These are phyloP conservation scores for Albophoma yamanashiensis DNA, from an alignment of 2,329 filamentous ascomycete species.

Conservation along the genomic window DNA sequence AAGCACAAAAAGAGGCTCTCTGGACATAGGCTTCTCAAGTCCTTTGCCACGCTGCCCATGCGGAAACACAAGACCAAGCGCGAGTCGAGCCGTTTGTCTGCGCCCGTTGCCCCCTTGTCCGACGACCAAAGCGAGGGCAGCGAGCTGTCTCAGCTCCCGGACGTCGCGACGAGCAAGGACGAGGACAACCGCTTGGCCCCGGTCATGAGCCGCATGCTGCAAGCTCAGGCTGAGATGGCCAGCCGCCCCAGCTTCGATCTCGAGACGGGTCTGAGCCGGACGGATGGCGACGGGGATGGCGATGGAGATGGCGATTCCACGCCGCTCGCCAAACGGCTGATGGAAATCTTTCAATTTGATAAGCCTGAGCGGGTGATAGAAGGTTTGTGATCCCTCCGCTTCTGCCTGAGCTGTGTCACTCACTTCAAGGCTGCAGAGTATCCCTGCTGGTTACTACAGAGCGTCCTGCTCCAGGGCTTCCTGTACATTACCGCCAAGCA, in stretches of 20 bases:
- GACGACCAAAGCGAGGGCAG: slow-evolving; percentile 16
- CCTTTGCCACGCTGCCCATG: slow-evolving; percentile 48
- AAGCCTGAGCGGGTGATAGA: slow-evolving; percentile 74
- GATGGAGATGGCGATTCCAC: slow-evolving; percentile 34
- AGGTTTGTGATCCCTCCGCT: slow-evolving; percentile 29
- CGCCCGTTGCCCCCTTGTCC: slow-evolving; percentile 21
- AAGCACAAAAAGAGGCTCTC: slow-evolving; percentile 50
- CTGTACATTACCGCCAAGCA: slow-evolving; percentile 92
- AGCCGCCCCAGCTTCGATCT: slow-evolving; percentile 47
- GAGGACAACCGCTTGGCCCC: slow-evolving; percentile 47
- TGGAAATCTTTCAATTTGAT: slow-evolving; percentile 79
- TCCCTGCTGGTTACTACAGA: slow-evolving; percentile 87
- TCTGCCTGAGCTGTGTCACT: background rate
- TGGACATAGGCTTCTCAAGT: slow-evolving; percentile 54
- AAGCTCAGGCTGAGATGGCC: slow-evolving; percentile 56
- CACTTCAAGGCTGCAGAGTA: slow-evolving; percentile 50
- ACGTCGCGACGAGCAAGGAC: slow-evolving; percentile 11
- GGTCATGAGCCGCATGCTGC: slow-evolving; percentile 68
- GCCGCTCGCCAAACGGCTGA: slow-evolving; percentile 59
- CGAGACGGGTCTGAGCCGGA: slow-evolving; percentile 28
- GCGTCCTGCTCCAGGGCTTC: slow-evolving; percentile 83
- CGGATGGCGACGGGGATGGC: slow-evolving; percentile 20
- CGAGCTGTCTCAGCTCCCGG: slow-evolving; percentile 10
- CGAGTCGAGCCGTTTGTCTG: slow-evolving; percentile 27
- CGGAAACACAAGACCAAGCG: slow-evolving; percentile 31